Evolutionary conservation across 352 stramenopile species (phyloP).

Genomic region (Plasmopara viticola): DNA sequence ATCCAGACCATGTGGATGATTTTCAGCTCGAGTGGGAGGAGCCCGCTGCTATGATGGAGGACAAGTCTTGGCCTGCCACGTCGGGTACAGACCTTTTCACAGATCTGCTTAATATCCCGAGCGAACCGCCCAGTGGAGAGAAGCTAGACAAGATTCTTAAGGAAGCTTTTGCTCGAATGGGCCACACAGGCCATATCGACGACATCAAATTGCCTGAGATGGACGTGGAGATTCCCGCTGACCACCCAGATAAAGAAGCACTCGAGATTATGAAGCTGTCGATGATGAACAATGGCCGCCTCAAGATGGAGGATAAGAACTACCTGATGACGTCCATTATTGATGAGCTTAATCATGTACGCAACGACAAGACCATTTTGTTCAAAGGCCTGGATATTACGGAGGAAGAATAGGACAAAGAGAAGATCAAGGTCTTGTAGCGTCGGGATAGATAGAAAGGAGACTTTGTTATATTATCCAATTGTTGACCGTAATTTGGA

Average conservation of each 20-base stretch:
- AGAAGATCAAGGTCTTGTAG: conserved; percentile 11
- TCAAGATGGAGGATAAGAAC: conserved; percentile 87
- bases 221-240: conserved; percentile 49
- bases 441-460: conserved; percentile 13
- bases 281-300: conserved; percentile 83
- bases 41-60: conserved; percentile 77
- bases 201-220: conserved; percentile 72
- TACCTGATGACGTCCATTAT: conserved; percentile 76
- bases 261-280: conserved; percentile 87
- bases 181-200: conserved; percentile 60
- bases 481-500: not conserved
- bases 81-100: conserved; percentile 71
- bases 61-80: conserved; percentile 84
- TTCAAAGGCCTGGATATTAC: conserved; percentile 68
- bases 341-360: conserved; percentile 75
- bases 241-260: conserved; percentile 71
- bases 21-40: conserved; percentile 65
- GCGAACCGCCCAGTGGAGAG: conserved; percentile 40
- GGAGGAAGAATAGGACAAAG: conserved; percentile 10
- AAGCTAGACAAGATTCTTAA: conserved; percentile 64
- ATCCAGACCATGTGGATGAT: conserved; percentile 55
- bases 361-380: conserved; percentile 80
- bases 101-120: conserved; percentile 77
- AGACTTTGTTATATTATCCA: conserved; percentile 8
- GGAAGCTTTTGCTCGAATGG: conserved; percentile 69